Evolutionary conservation across 495 filamentous ascomycete species (phyloP).

Genomic region (Rhizodiscina lignyota): DNA sequence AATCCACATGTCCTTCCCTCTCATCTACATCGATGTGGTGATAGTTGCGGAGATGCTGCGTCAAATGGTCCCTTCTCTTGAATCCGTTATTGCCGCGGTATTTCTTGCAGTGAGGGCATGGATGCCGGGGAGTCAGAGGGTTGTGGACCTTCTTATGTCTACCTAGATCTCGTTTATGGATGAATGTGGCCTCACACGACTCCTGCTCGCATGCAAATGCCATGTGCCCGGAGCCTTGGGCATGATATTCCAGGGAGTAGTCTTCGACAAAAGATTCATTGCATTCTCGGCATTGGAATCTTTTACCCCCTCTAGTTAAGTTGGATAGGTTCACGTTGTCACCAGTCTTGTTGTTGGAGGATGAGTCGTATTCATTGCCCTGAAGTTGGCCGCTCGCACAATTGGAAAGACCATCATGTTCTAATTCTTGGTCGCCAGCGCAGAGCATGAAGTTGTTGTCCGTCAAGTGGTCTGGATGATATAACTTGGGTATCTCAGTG

Average conservation of each 20-base stretch:
- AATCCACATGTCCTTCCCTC: not conserved
- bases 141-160: not conserved
- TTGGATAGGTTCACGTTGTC: no score
- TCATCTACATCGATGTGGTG: conserved; percentile 15
- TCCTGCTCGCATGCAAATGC: not conserved
- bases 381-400: no score
- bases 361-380: no score
- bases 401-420: no score
- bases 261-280: no score
- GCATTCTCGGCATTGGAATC: no score
- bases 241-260: not conserved
- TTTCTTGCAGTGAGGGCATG: conserved; percentile 18
- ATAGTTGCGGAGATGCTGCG: conserved; percentile 21
- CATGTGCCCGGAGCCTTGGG: not conserved
- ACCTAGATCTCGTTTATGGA: not conserved
- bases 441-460: no score
- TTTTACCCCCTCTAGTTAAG: no score
- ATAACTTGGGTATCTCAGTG: no score
- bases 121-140: not conserved
- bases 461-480: no score
- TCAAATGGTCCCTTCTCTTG: conserved; percentile 21
- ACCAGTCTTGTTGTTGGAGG: no score
- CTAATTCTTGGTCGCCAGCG: no score
- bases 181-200: not conserved
- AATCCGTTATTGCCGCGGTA: conserved; percentile 22